Conservation (phyloP, 176 grass and related monocot genomes). For the Zoysia japonica region DNA sequence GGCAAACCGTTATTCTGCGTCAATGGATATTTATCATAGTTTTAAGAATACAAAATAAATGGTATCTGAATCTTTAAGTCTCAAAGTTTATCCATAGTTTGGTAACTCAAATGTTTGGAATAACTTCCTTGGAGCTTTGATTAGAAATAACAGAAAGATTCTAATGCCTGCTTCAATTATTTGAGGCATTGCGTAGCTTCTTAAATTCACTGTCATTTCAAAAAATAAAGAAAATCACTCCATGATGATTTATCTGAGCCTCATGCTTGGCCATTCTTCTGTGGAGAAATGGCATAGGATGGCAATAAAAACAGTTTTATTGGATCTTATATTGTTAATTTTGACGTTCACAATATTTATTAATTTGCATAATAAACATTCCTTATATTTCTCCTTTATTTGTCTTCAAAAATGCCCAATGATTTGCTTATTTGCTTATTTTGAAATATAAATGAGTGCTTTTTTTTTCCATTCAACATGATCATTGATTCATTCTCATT, state of each 20-base stretch:
- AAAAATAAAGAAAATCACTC: no score
- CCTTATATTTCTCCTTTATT: conserved; percentile 5
- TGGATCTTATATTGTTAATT: background rate
- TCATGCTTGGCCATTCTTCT: background rate
- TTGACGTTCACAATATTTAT: conserved; percentile 13
- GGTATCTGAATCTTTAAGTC: background rate
- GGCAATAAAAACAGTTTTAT: background rate
- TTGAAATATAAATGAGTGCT: background rate
- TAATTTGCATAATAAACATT: background rate
- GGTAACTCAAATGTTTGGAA: conserved; percentile 1
- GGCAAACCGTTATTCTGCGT: background rate
- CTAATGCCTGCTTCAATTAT: background rate
- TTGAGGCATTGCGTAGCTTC: background rate
- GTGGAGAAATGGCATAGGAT: no score
- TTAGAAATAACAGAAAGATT: conserved; percentile 18
- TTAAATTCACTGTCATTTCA: no score
- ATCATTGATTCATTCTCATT: no score
- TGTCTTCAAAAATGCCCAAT: background rate
- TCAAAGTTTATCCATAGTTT: background rate
- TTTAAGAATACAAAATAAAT: no score
- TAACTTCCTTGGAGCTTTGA: conserved; percentile 9
- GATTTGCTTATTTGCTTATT: no score
- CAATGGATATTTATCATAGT: background rate
- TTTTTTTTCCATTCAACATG: no score
- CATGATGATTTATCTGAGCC: background rate